Conservation (phyloP, 305 asterid species). For the Rubia tinctorum region DNA sequence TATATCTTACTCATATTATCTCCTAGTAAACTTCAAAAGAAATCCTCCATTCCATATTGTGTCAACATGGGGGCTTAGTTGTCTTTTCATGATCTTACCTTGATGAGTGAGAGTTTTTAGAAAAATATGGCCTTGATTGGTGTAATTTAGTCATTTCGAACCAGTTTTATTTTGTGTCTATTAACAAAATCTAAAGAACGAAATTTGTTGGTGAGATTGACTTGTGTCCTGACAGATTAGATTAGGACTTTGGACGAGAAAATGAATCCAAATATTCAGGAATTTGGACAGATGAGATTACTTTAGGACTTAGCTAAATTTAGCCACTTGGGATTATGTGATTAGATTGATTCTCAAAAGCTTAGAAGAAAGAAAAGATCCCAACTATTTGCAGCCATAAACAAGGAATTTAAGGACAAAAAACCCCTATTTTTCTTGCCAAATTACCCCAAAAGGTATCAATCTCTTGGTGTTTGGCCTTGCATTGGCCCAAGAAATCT, state of each 20-base stretch:
- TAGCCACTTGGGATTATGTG: conserved; percentile 12
- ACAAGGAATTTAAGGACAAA: conserved; percentile 1
- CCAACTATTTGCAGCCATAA: conserved; percentile 6
- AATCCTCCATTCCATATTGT: too few species aligned
- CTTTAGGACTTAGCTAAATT: neutral
- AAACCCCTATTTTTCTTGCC: neutral
- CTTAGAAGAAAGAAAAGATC: neutral
- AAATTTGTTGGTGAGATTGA: conserved; percentile 16
- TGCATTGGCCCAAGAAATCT: conserved; percentile 11
- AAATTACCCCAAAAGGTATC: neutral
- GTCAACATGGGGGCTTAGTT: too few species aligned
- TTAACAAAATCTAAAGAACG: conserved; percentile 9
- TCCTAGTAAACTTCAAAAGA: too few species aligned
- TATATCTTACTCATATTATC: too few species aligned
- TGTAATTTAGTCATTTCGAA: conserved; percentile 15
- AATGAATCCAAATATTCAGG: neutral
- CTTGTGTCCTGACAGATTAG: neutral
- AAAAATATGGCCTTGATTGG: conserved; percentile 14
- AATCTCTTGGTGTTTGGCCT: neutral
- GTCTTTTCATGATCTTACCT: too few species aligned
- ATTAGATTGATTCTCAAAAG: neutral
- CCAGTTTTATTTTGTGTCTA: conserved; percentile 5
- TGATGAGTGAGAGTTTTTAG: neutral
- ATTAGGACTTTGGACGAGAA: neutral
- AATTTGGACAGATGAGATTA: neutral